These are phyloP conservation scores for Phytophthora sojae DNA, from an alignment of 352 stramenopile genomes.

Conservation along the genomic window DNA sequence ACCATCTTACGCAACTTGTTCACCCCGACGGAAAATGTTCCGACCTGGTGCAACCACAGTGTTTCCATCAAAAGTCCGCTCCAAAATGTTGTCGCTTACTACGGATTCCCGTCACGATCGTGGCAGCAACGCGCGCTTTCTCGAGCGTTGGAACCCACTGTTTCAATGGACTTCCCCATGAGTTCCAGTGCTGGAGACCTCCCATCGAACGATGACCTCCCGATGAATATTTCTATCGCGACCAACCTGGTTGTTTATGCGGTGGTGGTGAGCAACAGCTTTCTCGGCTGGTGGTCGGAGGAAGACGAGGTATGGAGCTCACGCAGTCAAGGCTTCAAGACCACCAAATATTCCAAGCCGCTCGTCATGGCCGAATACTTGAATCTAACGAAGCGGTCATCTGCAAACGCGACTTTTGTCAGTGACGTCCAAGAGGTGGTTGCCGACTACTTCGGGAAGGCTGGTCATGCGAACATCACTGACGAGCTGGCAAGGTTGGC, in stretches of 20 bases:
- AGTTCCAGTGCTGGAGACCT: neutral
- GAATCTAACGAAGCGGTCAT: constrained; percentile 4
- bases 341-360: neutral
- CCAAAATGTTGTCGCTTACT: constrained; percentile 6
- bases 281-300: constrained; percentile 8
- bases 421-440: neutral
- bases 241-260: constrained; percentile 15
- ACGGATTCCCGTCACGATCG: constrained; percentile 6
- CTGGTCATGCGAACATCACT: constrained; percentile 4
- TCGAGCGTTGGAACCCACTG: neutral
- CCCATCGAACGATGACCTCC: constrained; percentile 1
- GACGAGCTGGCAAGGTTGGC: constrained; percentile 13
- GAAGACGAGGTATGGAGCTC: neutral
- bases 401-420: neutral
- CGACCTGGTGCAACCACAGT: constrained; percentile 14
- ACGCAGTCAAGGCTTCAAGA: neutral
- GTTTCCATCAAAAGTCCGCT: neutral
- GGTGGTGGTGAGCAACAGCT: constrained; percentile 8
- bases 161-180: constrained; percentile 4
- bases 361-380: constrained; percentile 10
- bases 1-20: constrained; percentile 18
- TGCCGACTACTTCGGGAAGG: constrained; percentile 16
- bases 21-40: neutral
- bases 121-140: constrained; percentile 17
- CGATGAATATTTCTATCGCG: constrained; percentile 13